Percentiles rank a stretch among this genome's conserved stretches.
Evolutionary conservation across 306 rosid genomes (phyloP).

Genomic region (Argentina anserina): DNA sequence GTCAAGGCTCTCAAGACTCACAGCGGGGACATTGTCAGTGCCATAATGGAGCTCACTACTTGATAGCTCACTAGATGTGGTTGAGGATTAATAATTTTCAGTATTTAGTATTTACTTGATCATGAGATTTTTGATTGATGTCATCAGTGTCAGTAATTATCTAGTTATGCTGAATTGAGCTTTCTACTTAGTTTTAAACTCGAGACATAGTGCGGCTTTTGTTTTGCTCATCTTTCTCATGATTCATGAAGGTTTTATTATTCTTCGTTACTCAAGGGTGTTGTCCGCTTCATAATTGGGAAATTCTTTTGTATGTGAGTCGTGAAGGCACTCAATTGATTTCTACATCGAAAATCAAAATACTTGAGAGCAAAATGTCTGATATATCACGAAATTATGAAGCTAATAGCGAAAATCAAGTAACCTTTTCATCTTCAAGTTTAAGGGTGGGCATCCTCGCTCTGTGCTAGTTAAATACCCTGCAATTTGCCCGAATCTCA

Average conservation of each 20-base stretch:
- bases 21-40: slow-evolving; percentile 80
- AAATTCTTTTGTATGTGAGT: background rate
- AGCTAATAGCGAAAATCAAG: too few relatives aligned
- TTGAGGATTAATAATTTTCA: background rate
- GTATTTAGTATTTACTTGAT: background rate
- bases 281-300: background rate
- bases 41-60: slow-evolving; percentile 90
- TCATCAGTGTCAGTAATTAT: slow-evolving; percentile 17
- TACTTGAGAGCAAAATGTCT: background rate
- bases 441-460: too few relatives aligned
- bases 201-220: slow-evolving; percentile 11
- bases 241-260: background rate
- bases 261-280: background rate
- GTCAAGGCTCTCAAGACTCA: slow-evolving; percentile 85
- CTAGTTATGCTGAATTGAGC: slow-evolving; percentile 27
- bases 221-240: background rate
- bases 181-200: slow-evolving; percentile 30
- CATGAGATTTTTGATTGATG: slow-evolving; percentile 23
- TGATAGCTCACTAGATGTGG: too few relatives aligned
- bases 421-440: too few relatives aligned
- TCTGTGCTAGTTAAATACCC: slow-evolving; percentile 37
- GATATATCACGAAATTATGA: too few relatives aligned
- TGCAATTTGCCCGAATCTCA: slow-evolving; percentile 60
- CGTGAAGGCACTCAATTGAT: background rate
- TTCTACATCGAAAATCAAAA: background rate